A percentile compares a stretch with the other conserved stretches of the same genome.
phyloP scores from a whole-genome alignment of 176 grass and related monocot species.

The Carex pumila region DNA sequence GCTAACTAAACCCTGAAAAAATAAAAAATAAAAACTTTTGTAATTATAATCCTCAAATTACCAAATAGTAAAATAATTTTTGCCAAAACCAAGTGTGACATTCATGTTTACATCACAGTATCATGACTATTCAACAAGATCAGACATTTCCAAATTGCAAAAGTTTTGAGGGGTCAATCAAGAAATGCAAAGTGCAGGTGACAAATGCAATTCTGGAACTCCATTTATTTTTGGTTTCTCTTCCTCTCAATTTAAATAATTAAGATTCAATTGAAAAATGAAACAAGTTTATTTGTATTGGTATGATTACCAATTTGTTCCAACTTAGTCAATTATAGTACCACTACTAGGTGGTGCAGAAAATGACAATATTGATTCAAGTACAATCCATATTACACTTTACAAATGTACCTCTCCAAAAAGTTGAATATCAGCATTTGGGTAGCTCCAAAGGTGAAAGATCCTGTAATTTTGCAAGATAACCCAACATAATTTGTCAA shows the following conservation, averaged over 20 bases:
- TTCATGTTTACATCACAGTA: not conserved
- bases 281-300: not conserved
- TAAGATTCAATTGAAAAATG: not conserved
- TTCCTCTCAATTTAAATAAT: not conserved
- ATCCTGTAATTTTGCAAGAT: slow-evolving; percentile 24
- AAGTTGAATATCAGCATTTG: slow-evolving; percentile 61
- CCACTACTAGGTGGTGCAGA: not conserved
- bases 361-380: not conserved
- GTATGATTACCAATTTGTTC: not conserved
- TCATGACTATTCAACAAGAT: not conserved
- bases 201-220: not conserved
- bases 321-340: not conserved
- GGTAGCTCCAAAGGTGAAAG: slow-evolving; percentile 81
- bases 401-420: slow-evolving; percentile 50
- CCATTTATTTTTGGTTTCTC: not conserved
- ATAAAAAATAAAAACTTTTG: not conserved
- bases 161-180: not conserved
- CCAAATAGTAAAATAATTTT: not conserved
- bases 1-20: slow-evolving; percentile 72
- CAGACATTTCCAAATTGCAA: not conserved
- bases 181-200: not conserved
- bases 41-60: not conserved
- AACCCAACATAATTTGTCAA: not conserved
- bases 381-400: not conserved
- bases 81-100: not conserved